These are phyloP conservation scores for Musa beccarii DNA, from an alignment of 176 grass and related monocot genomes.

Conservation along the genomic window DNA sequence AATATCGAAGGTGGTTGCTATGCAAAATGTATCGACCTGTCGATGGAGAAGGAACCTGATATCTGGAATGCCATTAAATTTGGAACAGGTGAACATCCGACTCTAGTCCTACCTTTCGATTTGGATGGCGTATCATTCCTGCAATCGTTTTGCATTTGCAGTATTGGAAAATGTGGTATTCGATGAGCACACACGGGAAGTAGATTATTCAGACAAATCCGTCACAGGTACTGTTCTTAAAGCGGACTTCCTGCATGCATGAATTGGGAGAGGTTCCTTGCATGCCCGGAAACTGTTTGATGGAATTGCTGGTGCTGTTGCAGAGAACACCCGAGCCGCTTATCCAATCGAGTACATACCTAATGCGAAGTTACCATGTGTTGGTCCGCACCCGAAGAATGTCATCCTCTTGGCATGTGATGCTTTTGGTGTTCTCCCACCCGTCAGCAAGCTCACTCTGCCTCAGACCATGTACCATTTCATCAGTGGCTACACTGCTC, in stretches of 20 bases:
- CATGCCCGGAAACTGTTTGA: neutral
- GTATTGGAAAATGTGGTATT: constrained; percentile 96
- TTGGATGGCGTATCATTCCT: neutral
- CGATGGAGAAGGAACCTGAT: constrained; percentile 81
- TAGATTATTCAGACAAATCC: constrained; percentile 86
- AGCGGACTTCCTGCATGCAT: neutral
- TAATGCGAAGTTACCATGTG: constrained; percentile 78
- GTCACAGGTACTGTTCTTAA: constrained; percentile 56
- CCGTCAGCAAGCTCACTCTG: constrained; percentile 87
- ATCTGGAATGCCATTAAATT: constrained; percentile 99
- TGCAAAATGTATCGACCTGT: constrained; percentile 91
- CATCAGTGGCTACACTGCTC: constrained; percentile 97
- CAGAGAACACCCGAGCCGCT: constrained; percentile 89
- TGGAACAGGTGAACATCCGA: constrained; percentile 50
- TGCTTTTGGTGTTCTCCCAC: constrained; percentile 89
- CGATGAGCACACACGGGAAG: constrained; percentile 83
- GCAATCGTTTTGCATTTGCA: constrained; percentile 7
- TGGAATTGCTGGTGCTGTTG: neutral
- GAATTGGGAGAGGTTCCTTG: neutral
- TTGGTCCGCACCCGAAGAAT: constrained; percentile 88
- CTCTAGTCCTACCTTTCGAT: neutral
- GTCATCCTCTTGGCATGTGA: constrained; percentile 95
- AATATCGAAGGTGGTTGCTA: constrained; percentile 98
- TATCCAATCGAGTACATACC: constrained; percentile 97
- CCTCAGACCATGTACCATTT: constrained; percentile 99